Base-by-base conservation (phyloP, 2,329 filamentous ascomycete genomes). In the Phaeosphaeriaceae sp. region DNA sequence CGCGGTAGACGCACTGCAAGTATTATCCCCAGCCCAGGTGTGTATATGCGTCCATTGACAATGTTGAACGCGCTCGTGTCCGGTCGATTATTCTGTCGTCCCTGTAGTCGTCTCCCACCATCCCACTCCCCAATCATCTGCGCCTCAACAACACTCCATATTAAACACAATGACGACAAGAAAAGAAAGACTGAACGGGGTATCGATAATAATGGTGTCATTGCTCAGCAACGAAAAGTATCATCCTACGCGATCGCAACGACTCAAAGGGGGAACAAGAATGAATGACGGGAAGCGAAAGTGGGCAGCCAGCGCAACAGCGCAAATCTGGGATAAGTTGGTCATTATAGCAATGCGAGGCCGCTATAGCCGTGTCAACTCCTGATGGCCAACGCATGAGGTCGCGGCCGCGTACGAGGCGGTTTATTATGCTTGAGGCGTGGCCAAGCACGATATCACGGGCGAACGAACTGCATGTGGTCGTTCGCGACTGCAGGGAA, bases 1-100 rank as follows among this genome's bases (percentile, higher is more conserved):
- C 3, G 7, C 48, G 19, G 36, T n/a, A 19, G 42, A 20, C 69
- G 48, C 66, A 76, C 73, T 31, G 89, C 83, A 74, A 91, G 84
- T 36, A 91, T 78, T 55, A 91, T 84, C 22, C 84, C 88, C 54
- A 91, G 83, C 0, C 89, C 89, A 0, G 89, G 88, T 0, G 89
- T 91, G 68, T 85, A 90, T 53, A 91, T 85, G 66, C 91, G 88
- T 17, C 89, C 89, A 64, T 86, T 86, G 21, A 86, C 76, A 51
- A 87, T 83, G 20, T 84, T 86, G 66, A 89, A 89, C 59, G 64
- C 66, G 58, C 67, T 74, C 21, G 66, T 68, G 47, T 72, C 69
- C 6, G 65, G 63, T 20, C 65, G 65, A 22, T 61, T 63, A 56
- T 70, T 65, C 48, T 70, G 68, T 46, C 67, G 66, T 48, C 48